Percentiles rank a stretch among this genome's conserved stretches.
phyloP scores from a whole-genome alignment of 306 rosid genomes.

The Acacia confusa region DNA sequence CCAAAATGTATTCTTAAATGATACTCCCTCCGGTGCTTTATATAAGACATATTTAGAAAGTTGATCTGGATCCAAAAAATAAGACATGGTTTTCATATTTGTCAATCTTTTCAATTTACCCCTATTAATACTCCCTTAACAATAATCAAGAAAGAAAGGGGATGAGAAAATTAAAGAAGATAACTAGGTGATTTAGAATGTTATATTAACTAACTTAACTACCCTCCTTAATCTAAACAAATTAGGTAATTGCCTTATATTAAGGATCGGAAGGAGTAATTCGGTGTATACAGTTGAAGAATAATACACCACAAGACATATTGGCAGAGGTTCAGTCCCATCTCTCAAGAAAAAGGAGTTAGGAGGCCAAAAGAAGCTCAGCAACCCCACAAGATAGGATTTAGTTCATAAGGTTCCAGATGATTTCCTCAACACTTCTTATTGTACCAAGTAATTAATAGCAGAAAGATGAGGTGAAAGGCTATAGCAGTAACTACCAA shows the following conservation, averaged over 20 bases:
- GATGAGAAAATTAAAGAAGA: too few species aligned
- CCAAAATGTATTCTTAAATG: constrained; percentile 5
- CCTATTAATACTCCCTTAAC: too few species aligned
- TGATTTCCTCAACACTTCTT: constrained; percentile 1
- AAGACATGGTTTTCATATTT: too few species aligned
- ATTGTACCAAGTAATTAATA: constrained; percentile 6
- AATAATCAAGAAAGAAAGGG: too few species aligned
- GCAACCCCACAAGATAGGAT: not conserved
- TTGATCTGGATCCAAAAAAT: too few species aligned
- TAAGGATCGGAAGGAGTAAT: not conserved
- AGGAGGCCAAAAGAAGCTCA: constrained; percentile 29
- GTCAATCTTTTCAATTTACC: too few species aligned
- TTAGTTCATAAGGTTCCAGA: not conserved
- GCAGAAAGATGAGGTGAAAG: constrained; percentile 7
- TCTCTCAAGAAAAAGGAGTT: constrained; percentile 11
- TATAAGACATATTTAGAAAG: too few species aligned
- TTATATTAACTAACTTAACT: too few species aligned
- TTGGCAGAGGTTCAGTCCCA: constrained; percentile 16
- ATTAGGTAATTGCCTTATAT: too few species aligned
- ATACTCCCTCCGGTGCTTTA: too few species aligned
- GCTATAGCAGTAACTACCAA: constrained; percentile 1
- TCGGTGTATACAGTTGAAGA: constrained; percentile 8
- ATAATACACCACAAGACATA: constrained; percentile 6
- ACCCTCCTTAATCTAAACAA: too few species aligned
- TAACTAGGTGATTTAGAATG: too few species aligned